These are phyloP conservation scores for Skeletonema tropicum DNA, from an alignment of 108 stramenopile genomes.

Conservation along the genomic window DNA sequence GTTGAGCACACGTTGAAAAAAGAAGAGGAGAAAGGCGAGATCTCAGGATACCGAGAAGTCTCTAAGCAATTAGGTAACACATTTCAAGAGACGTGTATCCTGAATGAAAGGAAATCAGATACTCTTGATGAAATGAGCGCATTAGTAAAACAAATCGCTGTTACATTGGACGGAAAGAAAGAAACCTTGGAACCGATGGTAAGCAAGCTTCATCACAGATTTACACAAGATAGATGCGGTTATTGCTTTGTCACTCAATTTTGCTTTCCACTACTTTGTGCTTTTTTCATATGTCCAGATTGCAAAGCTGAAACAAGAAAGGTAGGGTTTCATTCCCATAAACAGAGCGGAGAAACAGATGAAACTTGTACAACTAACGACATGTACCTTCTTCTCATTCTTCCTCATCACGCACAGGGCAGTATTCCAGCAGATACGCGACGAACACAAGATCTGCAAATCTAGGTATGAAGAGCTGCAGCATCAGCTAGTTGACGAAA, in stretches of 20 bases:
- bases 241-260: not conserved
- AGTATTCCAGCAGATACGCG: conserved; percentile 51
- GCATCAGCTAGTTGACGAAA: conserved; percentile 58
- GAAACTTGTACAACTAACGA: too few relatives aligned
- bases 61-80: conserved; percentile 56
- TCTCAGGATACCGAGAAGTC: conserved; percentile 66
- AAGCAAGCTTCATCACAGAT: not conserved
- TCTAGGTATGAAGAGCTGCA: conserved; percentile 55
- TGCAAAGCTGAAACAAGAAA: conserved; percentile 51
- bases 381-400: too few relatives aligned
- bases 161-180: conserved; percentile 60
- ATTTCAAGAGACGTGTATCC: conserved; percentile 56
- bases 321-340: not conserved
- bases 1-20: conserved; percentile 62
- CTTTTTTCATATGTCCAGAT: conserved; percentile 22
- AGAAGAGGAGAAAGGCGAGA: conserved; percentile 71
- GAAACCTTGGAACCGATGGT: conserved; percentile 60
- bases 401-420: not conserved
- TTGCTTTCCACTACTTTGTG: not conserved
- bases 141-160: conserved; percentile 60
- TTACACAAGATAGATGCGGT: not conserved
- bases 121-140: conserved; percentile 80
- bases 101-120: conserved; percentile 69
- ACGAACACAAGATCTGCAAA: conserved; percentile 55
- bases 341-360: too few relatives aligned